phyloP scores from a whole-genome alignment of 495 filamentous ascomycete genomes.

The Talaromyces trachyspermus region DNA sequence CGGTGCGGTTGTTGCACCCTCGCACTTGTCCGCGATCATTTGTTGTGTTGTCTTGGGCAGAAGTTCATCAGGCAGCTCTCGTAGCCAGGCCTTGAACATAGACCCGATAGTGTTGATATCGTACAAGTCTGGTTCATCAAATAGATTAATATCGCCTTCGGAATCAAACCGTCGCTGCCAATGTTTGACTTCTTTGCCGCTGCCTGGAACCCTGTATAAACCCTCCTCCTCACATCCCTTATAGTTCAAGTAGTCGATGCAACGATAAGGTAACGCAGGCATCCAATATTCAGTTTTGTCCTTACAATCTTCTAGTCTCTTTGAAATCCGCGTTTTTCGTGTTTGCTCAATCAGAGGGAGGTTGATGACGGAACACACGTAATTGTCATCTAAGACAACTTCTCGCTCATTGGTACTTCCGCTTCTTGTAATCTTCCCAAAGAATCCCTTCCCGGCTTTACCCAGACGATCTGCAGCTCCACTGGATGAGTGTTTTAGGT shows the following conservation, averaged over 20 bases:
- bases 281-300: constrained; percentile 98
- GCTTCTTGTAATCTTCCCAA: constrained; percentile 66
- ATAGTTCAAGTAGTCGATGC: constrained; percentile 88
- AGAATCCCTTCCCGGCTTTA: constrained; percentile 69
- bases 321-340: constrained; percentile 77
- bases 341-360: constrained; percentile 77
- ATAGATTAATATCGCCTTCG: constrained; percentile 81
- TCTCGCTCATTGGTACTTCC: constrained; percentile 65
- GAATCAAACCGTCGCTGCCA: constrained; percentile 81
- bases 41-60: constrained; percentile 75
- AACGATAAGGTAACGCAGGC: constrained; percentile 85
- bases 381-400: constrained; percentile 63
- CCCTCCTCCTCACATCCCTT: constrained; percentile 87
- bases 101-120: constrained; percentile 92
- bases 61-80: constrained; percentile 86
- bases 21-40: constrained; percentile 64
- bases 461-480: constrained; percentile 65
- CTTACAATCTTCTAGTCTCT: constrained; percentile 68
- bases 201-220: constrained; percentile 80
- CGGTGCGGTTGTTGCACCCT: constrained; percentile 66
- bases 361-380: constrained; percentile 71
- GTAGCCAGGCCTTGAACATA: constrained; percentile 87
- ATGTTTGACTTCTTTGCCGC: constrained; percentile 71
- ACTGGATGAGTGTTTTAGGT: constrained; percentile 61
- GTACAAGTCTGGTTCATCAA: constrained; percentile 74